Evolutionary conservation across 345 rosid genomes (phyloP).

Genomic region (Salix koriyanagi): DNA sequence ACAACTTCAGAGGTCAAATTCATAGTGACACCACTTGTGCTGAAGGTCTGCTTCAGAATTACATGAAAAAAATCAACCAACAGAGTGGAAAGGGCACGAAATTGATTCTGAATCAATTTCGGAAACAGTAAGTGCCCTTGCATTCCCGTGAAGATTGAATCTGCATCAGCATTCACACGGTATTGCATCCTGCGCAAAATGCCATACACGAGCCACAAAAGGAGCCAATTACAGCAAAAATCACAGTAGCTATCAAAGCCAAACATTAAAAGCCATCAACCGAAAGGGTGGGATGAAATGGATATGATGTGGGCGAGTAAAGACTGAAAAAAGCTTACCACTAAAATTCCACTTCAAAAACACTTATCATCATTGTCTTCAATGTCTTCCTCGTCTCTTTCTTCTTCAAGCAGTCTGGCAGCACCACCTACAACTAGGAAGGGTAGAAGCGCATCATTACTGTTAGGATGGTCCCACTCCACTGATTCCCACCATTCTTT

Average conservation of each 20-base stretch:
- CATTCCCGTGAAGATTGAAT: background rate
- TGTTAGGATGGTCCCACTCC: slow-evolving; percentile 2
- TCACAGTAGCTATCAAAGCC: no score
- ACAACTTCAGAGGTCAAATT: background rate
- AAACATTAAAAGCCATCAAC: background rate
- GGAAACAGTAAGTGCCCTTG: background rate
- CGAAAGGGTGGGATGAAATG: no score
- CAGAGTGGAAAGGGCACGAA: background rate
- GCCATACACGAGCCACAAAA: no score
- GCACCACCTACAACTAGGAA: background rate
- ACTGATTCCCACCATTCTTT: background rate
- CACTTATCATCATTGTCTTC: background rate
- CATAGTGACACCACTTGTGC: background rate
- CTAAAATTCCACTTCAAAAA: background rate
- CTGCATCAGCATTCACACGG: background rate
- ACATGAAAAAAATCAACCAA: background rate
- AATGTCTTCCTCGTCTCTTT: background rate
- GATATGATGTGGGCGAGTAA: no score
- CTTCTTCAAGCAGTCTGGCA: background rate
- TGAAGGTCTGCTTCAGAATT: background rate
- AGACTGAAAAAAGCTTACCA: background rate
- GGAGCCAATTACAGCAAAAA: no score
- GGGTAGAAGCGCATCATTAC: background rate
- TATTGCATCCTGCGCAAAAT: background rate
- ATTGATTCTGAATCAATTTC: no score